phyloP scores from a whole-genome alignment of 164 flowering plant genomes.

The Protea cynaroides region DNA sequence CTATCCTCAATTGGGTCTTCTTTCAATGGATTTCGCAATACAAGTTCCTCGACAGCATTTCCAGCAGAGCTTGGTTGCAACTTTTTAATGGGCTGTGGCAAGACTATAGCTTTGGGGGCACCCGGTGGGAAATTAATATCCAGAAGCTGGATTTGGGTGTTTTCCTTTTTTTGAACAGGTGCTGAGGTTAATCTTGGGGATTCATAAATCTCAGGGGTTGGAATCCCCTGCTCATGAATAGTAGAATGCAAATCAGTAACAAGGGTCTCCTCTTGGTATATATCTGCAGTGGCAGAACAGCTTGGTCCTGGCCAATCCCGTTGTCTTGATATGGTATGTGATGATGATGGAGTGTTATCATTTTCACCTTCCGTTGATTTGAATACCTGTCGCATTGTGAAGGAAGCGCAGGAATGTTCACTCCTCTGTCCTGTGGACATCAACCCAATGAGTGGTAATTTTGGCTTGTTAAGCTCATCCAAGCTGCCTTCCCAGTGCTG shows the following conservation, averaged over 20 bases:
- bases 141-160: constrained; percentile 55
- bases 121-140: constrained; percentile 89
- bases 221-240: constrained; percentile 71
- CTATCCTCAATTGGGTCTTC: constrained; percentile 20
- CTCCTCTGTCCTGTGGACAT: constrained; percentile 87
- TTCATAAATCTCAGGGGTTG: constrained; percentile 86
- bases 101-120: constrained; percentile 26
- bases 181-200: constrained; percentile 63
- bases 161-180: constrained; percentile 42
- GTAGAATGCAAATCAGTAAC: constrained; percentile 19
- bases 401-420: constrained; percentile 84
- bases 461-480: constrained; percentile 89
- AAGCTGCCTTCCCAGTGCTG: constrained; percentile 98
- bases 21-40: constrained; percentile 13
- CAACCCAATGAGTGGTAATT: constrained; percentile 69
- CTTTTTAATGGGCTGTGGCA: constrained; percentile 24
- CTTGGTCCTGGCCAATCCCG: constrained; percentile 41
- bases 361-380: constrained; percentile 60
- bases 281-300: constrained; percentile 28
- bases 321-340: constrained; percentile 38
- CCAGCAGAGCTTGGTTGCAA: constrained; percentile 32
- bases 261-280: constrained; percentile 30
- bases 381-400: constrained; percentile 69
- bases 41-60: constrained; percentile 26
- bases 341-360: constrained; percentile 50